Percentiles rank a stretch among this genome's conserved stretches.
Evolutionary conservation across 345 rosid genomes (phyloP).

Genomic region (Jatropha curcas): DNA sequence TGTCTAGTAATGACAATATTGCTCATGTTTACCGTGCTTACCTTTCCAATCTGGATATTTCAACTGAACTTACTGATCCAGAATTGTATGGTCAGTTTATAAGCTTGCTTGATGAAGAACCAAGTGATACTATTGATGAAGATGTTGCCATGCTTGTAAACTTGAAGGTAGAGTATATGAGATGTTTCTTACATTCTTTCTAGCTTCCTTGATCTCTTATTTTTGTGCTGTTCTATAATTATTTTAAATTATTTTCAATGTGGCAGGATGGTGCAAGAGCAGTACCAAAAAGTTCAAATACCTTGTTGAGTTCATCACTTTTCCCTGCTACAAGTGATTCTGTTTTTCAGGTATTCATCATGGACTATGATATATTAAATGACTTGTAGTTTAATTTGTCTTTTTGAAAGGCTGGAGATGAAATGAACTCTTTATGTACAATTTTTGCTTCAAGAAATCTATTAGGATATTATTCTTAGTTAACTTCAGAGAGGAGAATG

Average conservation of each 20-base stretch:
- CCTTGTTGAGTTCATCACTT: constrained; percentile 43
- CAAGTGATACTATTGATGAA: constrained; percentile 38
- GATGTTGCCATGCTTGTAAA: constrained; percentile 49
- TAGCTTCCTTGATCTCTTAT: background rate
- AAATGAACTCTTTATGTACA: no score
- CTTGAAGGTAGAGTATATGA: constrained; percentile 53
- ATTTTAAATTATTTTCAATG: constrained; percentile 6
- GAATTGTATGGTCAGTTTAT: constrained; percentile 58
- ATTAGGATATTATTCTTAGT: no score
- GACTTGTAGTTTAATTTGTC: background rate
- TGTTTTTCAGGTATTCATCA: constrained; percentile 65
- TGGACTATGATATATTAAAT: no score
- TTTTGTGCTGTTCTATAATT: constrained; percentile 15
- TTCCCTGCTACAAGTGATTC: constrained; percentile 56
- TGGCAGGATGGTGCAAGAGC: constrained; percentile 74
- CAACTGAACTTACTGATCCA: constrained; percentile 65
- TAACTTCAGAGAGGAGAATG: no score
- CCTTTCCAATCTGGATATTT: constrained; percentile 86
- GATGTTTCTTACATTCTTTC: background rate
- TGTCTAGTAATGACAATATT: constrained; percentile 27
- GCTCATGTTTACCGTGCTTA: constrained; percentile 42
- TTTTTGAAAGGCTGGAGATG: background rate
- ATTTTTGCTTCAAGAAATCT: background rate
- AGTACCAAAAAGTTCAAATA: constrained; percentile 45
- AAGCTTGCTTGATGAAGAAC: constrained; percentile 41